Conservation (phyloP, 2,329 filamentous ascomycete genomes). For the Cladosporium sp. region DNA sequence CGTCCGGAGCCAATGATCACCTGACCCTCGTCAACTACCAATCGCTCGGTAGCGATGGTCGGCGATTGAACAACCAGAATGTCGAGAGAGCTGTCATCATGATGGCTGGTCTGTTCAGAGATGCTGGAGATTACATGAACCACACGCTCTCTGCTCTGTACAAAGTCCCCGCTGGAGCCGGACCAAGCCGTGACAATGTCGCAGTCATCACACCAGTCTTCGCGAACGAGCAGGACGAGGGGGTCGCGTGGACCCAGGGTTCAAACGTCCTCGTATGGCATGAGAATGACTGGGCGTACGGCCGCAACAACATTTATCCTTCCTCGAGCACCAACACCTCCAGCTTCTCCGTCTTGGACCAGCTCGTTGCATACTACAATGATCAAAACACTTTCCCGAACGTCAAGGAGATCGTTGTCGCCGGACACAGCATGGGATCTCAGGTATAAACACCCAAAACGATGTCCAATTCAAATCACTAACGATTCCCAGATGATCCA, state of each 20-base stretch:
- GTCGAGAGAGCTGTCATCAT: slow-evolving; percentile 29
- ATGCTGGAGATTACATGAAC: slow-evolving; percentile 23
- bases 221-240: slow-evolving; percentile 32
- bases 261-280: slow-evolving; percentile 32
- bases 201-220: slow-evolving; percentile 32
- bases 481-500: slow-evolving; percentile 20
- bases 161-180: slow-evolving; percentile 14
- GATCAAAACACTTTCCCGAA: slow-evolving; percentile 30
- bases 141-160: slow-evolving; percentile 27
- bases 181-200: slow-evolving; percentile 26
- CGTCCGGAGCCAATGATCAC: slow-evolving; percentile 23
- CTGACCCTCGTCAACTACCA: slow-evolving; percentile 32
- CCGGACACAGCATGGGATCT: slow-evolving; percentile 32
- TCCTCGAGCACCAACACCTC: slow-evolving; percentile 20
- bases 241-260: slow-evolving; percentile 27
- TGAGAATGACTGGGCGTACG: slow-evolving; percentile 30
- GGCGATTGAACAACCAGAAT: slow-evolving; percentile 20
- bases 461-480: slow-evolving; percentile 13
- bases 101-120: slow-evolving; percentile 25
- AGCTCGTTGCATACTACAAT: slow-evolving; percentile 29
- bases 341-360: slow-evolving; percentile 30
- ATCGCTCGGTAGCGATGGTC: slow-evolving; percentile 19
- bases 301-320: slow-evolving; percentile 32
- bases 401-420: slow-evolving; percentile 33
- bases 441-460: slow-evolving; percentile 15